Evolutionary conservation across 2,329 filamentous ascomycete species (phyloP).

Genomic region (Pochonia chlamydosporia): DNA sequence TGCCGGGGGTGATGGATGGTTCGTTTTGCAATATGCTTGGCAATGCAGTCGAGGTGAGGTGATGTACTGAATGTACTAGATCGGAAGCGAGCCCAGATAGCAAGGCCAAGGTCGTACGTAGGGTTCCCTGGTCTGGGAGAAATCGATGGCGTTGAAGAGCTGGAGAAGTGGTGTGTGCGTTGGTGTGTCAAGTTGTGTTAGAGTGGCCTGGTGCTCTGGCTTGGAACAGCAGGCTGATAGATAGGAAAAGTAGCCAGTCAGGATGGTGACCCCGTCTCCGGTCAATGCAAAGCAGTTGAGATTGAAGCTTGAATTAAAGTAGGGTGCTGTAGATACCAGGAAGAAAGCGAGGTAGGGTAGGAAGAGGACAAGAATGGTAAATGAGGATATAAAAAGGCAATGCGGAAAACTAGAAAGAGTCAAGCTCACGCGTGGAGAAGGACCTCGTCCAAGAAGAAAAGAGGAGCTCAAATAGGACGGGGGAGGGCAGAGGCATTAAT

Average conservation of each 20-base stretch:
- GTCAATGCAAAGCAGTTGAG: background rate
- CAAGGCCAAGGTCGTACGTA: background rate
- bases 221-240: background rate
- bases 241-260: background rate
- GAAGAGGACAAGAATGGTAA: background rate
- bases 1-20: background rate
- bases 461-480: background rate
- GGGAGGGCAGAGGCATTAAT: slow-evolving; percentile 7
- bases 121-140: background rate
- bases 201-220: no score
- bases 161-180: background rate
- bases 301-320: no score
- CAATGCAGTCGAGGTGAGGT: background rate
- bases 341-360: no score
- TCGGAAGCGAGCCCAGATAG: background rate
- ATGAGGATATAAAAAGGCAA: background rate
- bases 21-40: background rate
- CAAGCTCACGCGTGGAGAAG: background rate
- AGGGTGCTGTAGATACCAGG: background rate
- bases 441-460: background rate
- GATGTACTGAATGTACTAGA: no score
- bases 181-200: background rate
- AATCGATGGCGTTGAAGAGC: background rate
- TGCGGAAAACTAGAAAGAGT: background rate
- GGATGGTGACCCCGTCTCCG: background rate